These are phyloP conservation scores for Schizonepeta tenuifolia DNA, from an alignment of 257 asterid genomes.

Conservation along the genomic window DNA sequence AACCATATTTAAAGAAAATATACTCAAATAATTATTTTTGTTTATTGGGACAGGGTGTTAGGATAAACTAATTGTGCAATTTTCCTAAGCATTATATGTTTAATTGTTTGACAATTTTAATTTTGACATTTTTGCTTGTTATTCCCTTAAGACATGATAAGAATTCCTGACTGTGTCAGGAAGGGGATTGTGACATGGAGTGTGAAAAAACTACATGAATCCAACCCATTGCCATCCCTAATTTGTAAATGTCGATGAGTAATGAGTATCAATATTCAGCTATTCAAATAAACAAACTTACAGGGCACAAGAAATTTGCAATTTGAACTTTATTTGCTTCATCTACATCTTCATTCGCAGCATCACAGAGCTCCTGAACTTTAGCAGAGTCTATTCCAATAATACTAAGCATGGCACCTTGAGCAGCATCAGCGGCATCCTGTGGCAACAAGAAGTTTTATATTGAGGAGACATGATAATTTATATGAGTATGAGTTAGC, in stretches of 20 bases:
- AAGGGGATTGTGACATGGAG: background rate
- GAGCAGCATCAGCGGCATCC: slow-evolving; percentile 97
- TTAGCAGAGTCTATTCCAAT: slow-evolving; percentile 92
- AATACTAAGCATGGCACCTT: slow-evolving; percentile 96
- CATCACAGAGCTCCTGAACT: slow-evolving; percentile 94
- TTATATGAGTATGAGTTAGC: slow-evolving; percentile 10
- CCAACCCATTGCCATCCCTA: background rate
- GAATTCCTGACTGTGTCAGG: background rate
- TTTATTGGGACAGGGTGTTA: background rate
- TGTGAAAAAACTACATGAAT: background rate
- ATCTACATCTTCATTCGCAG: slow-evolving; percentile 96
- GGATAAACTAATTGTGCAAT: background rate
- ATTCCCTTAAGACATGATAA: background rate
- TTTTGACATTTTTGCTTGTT: background rate
- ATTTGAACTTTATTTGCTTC: slow-evolving; percentile 89
- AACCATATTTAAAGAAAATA: background rate
- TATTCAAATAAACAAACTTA: slow-evolving; percentile 41
- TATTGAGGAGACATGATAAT: slow-evolving; percentile 17
- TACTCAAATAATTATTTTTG: background rate
- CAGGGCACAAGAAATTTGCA: slow-evolving; percentile 95
- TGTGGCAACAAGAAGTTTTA: slow-evolving; percentile 34
- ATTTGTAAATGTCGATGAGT: background rate
- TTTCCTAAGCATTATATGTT: background rate
- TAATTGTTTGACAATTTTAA: background rate
- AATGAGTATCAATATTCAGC: background rate